A percentile compares a stretch with the other conserved stretches of the same genome.
These are phyloP conservation scores for Geotrichum bryndzae DNA, from an alignment of 1,139 yeast genomes.

Conservation along the genomic window DNA sequence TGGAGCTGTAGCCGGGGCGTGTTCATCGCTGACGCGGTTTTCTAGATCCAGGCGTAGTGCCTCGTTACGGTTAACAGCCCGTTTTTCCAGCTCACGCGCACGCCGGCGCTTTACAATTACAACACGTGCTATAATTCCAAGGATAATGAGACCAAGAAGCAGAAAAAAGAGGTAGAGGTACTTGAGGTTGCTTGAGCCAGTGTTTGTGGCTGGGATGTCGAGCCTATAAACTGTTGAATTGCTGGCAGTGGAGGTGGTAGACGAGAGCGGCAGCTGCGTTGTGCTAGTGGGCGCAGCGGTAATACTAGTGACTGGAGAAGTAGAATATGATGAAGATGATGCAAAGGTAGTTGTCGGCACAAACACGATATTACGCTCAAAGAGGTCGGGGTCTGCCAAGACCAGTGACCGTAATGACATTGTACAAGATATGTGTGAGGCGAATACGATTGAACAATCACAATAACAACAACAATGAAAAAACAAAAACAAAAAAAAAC, in stretches of 20 bases:
- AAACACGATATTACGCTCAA: conserved; percentile 18
- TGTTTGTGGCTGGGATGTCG: conserved; percentile 3
- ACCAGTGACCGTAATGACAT: background rate
- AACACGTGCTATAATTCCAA: conserved; percentile 24
- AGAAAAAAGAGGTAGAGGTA: conserved; percentile 28
- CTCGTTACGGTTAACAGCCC: conserved; percentile 24
- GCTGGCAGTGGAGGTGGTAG: conserved; percentile 12
- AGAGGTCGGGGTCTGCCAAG: background rate
- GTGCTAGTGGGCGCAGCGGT: conserved; percentile 2
- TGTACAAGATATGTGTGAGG: background rate
- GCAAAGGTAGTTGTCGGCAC: conserved; percentile 16
- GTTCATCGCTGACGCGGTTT: conserved; percentile 15
- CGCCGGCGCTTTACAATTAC: conserved; percentile 25
- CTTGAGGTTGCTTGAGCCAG: conserved; percentile 21
- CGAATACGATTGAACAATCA: background rate
- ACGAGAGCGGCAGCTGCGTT: background rate
- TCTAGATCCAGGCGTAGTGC: conserved; percentile 29
- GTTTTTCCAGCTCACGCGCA: conserved; percentile 20
- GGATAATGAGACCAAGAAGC: conserved; percentile 26
- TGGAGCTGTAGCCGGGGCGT: conserved; percentile 2
- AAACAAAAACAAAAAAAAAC: background rate
- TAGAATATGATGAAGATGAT: conserved; percentile 2
- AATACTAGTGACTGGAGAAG: background rate
- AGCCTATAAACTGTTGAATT: conserved; percentile 9
- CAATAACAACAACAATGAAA: too few relatives aligned